Conservation (phyloP, 2,329 filamentous ascomycete species). For the Pestalotiopsis sp. region DNA sequence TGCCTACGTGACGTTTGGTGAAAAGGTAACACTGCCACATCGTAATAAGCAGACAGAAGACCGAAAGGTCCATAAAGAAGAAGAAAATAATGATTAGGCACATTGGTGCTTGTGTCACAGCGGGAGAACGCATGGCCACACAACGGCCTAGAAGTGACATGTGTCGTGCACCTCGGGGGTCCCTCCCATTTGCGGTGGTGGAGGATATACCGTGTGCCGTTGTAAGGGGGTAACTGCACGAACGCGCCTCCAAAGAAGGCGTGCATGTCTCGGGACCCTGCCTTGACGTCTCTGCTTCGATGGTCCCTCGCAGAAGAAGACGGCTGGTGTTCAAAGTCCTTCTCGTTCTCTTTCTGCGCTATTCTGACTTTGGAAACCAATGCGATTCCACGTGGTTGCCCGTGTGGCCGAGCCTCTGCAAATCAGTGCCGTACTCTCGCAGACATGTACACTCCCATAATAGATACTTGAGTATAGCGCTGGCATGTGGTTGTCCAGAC, state of each 20-base stretch:
- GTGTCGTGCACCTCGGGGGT: neutral
- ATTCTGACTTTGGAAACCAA: neutral
- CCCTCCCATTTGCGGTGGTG: neutral
- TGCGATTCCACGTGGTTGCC: neutral
- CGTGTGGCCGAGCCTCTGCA: neutral
- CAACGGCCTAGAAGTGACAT: neutral
- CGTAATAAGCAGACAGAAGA: neutral
- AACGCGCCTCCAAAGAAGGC: neutral
- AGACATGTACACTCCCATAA: too few species aligned
- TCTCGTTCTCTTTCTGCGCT: neutral
- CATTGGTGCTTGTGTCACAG: neutral
- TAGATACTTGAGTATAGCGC: too few species aligned
- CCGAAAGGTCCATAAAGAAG: neutral
- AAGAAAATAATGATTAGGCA: neutral
- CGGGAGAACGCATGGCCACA: neutral
- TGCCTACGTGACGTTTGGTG: neutral
- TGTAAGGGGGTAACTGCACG: neutral
- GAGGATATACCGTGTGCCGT: neutral
- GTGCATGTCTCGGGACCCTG: neutral
- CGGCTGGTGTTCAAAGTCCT: neutral
- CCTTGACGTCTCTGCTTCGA: neutral
- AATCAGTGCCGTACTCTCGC: too few species aligned
- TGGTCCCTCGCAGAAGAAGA: neutral
- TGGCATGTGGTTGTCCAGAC: too few species aligned
- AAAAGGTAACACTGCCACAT: neutral